Conservation (phyloP, 352 stramenopile species). For the Stramenopiles sp. region DNA sequence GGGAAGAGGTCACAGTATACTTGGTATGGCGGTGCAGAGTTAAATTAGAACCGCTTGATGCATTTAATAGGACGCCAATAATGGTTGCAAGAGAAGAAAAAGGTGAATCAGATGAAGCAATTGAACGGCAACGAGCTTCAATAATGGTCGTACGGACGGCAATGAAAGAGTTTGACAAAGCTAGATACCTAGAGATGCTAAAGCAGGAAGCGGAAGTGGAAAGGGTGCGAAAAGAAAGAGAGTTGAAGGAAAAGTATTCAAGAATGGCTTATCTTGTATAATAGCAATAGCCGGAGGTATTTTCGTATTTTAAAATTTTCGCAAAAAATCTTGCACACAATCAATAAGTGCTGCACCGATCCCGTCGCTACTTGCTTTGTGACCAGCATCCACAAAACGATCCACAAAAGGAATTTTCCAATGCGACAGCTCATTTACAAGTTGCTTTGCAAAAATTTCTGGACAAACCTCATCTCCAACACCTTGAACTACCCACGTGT, state of each 20-base stretch:
- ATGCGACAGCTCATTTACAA: background rate
- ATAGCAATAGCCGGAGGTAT: too few species aligned
- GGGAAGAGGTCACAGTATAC: background rate
- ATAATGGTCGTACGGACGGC: background rate
- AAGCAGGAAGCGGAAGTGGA: background rate
- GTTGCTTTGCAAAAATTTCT: background rate
- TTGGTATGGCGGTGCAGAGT: background rate
- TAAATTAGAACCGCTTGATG: background rate
- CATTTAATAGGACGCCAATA: background rate
- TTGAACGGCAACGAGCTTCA: background rate
- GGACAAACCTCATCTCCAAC: background rate
- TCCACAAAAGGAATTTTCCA: too few species aligned
- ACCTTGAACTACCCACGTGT: background rate
- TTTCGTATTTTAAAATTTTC: too few species aligned
- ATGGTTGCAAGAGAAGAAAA: background rate
- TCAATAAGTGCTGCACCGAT: background rate
- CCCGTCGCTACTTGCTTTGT: conserved; percentile 1
- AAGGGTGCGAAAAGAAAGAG: background rate
- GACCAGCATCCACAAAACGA: background rate
- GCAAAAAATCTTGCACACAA: background rate
- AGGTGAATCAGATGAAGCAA: background rate
- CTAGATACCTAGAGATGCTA: too few species aligned
- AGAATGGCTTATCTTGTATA: background rate
- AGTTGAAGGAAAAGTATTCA: background rate
- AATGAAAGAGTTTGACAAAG: background rate